Conservation (phyloP, 805 yeast genomes). For the Candida tallmaniae region DNA sequence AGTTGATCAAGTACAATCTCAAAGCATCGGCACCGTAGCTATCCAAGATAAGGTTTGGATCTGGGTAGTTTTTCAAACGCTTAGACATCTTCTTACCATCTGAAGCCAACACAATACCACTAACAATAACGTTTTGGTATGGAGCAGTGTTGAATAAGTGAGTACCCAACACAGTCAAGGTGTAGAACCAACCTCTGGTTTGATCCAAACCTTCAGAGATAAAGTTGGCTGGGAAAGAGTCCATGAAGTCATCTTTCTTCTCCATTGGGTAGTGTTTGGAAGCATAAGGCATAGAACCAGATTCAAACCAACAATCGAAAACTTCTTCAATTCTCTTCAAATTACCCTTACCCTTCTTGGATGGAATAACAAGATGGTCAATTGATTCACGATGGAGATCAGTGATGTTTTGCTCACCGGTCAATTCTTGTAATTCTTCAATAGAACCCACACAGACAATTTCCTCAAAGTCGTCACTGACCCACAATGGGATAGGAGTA, state of each 20-base stretch:
- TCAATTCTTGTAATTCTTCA: slow-evolving; percentile 75
- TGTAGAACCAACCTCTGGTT: slow-evolving; percentile 99
- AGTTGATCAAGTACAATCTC: slow-evolving; percentile 91
- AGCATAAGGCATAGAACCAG: slow-evolving; percentile 99
- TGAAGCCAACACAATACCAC: slow-evolving; percentile 94
- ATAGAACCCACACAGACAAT: slow-evolving; percentile 90
- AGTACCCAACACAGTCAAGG: slow-evolving; percentile 91
- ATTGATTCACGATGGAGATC: slow-evolving; percentile 94
- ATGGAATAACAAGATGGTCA: slow-evolving; percentile 90
- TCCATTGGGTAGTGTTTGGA: slow-evolving; percentile 97
- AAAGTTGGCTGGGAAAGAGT: slow-evolving; percentile 93
- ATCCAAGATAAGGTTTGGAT: slow-evolving; percentile 76
- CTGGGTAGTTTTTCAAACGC: slow-evolving; percentile 96
- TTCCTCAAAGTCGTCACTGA: slow-evolving; percentile 87
- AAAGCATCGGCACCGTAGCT: slow-evolving; percentile 97
- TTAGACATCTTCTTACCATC: slow-evolving; percentile 99
- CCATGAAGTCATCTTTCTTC: slow-evolving; percentile 60
- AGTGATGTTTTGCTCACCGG: slow-evolving; percentile 76
- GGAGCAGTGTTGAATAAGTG: slow-evolving; percentile 92
- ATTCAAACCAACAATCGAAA: slow-evolving; percentile 99
- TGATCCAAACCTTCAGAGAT: slow-evolving; percentile 99
- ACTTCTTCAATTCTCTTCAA: slow-evolving; percentile 94
- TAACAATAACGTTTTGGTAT: slow-evolving; percentile 89
- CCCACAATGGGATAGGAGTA: slow-evolving; percentile 98
- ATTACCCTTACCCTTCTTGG: slow-evolving; percentile 80